phyloP scores from a whole-genome alignment of 768 basidiomycete species.

The Chalciporus sphaerocephalus region DNA sequence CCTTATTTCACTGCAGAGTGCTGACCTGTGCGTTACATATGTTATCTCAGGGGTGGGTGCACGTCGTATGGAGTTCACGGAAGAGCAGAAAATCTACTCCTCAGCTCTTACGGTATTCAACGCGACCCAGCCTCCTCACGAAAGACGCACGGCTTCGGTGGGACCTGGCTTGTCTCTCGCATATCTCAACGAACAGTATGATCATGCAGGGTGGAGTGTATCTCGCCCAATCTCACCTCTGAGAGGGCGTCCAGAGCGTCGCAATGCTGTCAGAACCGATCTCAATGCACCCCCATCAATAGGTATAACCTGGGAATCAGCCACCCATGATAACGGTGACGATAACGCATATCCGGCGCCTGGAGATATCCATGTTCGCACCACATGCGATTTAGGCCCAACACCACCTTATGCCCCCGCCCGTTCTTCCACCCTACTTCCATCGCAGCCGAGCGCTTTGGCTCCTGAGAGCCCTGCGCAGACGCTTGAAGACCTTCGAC shows the following conservation, averaged over 20 bases:
- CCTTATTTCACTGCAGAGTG: too few species aligned
- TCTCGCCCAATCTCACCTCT: not conserved
- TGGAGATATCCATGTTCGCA: not conserved
- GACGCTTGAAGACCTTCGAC: constrained; percentile 23
- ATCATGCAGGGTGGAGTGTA: not conserved
- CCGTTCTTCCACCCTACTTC: not conserved
- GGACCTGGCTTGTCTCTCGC: constrained; percentile 17
- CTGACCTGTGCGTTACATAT: not conserved
- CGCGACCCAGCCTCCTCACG: constrained; percentile 44
- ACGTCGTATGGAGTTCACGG: constrained; percentile 66
- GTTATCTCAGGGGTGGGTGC: constrained; percentile 53
- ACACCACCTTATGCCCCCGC: constrained; percentile 23
- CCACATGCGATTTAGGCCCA: constrained; percentile 15
- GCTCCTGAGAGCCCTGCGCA: constrained; percentile 11
- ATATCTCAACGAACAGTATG: constrained; percentile 1
- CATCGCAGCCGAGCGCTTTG: not conserved
- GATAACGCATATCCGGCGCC: not conserved
- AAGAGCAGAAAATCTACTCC: constrained; percentile 70
- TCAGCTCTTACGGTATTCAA: constrained; percentile 73
- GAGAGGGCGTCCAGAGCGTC: constrained; percentile 7
- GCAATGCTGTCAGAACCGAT: constrained; percentile 1
- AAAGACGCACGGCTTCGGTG: constrained; percentile 19
- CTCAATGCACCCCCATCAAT: not conserved
- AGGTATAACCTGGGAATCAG: not conserved
- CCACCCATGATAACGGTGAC: not conserved